Conservation (phyloP, 2,329 filamentous ascomycete genomes). For the Cyclaneusma minus region DNA sequence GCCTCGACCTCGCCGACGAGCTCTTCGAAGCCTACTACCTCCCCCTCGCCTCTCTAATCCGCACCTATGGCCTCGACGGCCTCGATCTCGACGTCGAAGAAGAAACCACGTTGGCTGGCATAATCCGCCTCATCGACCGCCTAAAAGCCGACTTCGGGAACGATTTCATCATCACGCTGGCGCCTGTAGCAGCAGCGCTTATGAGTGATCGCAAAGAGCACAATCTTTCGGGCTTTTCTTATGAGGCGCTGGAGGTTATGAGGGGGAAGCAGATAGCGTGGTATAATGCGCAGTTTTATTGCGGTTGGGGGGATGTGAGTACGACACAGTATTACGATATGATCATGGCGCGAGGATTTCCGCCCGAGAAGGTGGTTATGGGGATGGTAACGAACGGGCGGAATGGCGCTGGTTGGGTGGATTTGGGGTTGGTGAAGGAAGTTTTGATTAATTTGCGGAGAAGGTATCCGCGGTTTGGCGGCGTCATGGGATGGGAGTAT, state of each 20-base stretch:
- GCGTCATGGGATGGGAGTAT: conserved; percentile 92
- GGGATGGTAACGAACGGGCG: conserved; percentile 66
- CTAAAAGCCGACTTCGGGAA: conserved; percentile 54
- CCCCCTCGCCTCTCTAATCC: conserved; percentile 51
- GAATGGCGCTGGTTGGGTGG: conserved; percentile 56
- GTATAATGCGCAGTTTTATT: conserved; percentile 92
- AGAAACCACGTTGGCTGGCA: conserved; percentile 47
- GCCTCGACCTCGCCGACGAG: conserved; percentile 38
- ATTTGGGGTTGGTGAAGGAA: conserved; percentile 36
- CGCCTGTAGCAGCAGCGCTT: conserved; percentile 66
- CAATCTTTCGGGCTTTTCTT: conserved; percentile 72
- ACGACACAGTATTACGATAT: conserved; percentile 32
- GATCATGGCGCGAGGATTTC: conserved; percentile 50
- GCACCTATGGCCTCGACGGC: conserved; percentile 45
- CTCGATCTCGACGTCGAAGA: conserved; percentile 74
- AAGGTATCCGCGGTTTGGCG: conserved; percentile 58
- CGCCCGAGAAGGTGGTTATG: conserved; percentile 57
- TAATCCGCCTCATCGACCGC: conserved; percentile 51
- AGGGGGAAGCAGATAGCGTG: conserved; percentile 55
- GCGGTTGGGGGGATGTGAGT: conserved; percentile 45
- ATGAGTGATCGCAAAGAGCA: conserved; percentile 35
- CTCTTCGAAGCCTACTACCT: conserved; percentile 60
- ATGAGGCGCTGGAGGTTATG: conserved; percentile 55
- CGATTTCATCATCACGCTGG: conserved; percentile 62
- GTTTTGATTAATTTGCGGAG: conserved; percentile 41